phyloP scores from a whole-genome alignment of 345 rosid genomes.

The Syzygium oleosum region DNA sequence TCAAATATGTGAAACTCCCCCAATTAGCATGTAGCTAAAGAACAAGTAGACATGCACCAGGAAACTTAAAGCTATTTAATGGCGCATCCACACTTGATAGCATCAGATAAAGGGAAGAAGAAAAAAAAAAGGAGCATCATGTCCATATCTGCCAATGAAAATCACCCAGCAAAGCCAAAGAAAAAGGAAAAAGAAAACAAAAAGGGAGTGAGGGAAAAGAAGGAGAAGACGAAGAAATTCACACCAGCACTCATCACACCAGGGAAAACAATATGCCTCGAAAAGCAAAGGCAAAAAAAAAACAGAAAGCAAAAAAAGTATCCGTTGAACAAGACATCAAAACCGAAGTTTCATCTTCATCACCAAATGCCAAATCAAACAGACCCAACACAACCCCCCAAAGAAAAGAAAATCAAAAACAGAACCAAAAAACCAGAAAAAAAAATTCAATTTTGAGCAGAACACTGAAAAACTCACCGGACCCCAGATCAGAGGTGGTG shows the following conservation, averaged over 20 bases:
- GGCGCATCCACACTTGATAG: not conserved
- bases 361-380: not conserved
- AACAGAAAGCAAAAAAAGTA: not conserved
- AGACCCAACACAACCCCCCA: not conserved
- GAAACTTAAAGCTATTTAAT: not conserved
- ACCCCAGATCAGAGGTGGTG: conserved; percentile 79
- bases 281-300: not conserved
- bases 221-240: not conserved
- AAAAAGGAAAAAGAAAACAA: not conserved
- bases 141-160: not conserved
- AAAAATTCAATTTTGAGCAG: not conserved
- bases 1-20: not conserved
- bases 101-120: not conserved
- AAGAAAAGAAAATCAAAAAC: not conserved
- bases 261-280: not conserved
- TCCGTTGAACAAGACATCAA: not conserved
- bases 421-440: not conserved
- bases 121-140: not conserved
- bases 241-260: not conserved
- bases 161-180: not conserved
- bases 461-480: conserved; percentile 23
- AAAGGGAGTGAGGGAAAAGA: not conserved
- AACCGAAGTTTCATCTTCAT: not conserved
- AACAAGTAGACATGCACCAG: not conserved
- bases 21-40: not conserved